Conservation (phyloP, 2,329 filamentous ascomycete genomes). For the Stenocarpella maydis region DNA sequence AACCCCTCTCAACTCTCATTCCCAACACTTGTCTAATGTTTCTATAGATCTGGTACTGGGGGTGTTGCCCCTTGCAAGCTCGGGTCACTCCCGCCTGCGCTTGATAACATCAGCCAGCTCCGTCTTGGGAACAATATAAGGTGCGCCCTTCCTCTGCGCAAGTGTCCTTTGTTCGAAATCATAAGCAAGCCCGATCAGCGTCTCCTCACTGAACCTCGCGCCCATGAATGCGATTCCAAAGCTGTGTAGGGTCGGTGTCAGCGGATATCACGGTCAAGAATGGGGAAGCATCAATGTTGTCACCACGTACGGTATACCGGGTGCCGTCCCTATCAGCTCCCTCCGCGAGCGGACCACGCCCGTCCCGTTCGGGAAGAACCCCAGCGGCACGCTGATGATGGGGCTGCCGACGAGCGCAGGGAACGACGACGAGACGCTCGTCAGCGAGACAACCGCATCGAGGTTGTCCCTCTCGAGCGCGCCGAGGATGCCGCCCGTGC, state of each 20-base stretch:
- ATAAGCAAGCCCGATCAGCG: constrained; percentile 70
- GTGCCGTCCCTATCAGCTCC: constrained; percentile 18
- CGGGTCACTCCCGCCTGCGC: too few species aligned
- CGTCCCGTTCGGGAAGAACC: constrained; percentile 14
- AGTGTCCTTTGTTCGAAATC: constrained; percentile 70
- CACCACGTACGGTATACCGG: constrained; percentile 20
- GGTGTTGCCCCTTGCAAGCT: too few species aligned
- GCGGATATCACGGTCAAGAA: neutral
- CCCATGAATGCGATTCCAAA: constrained; percentile 72
- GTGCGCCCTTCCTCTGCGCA: constrained; percentile 41
- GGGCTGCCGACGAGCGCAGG: constrained; percentile 32
- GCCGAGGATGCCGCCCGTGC: constrained; percentile 67
- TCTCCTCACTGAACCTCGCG: constrained; percentile 64
- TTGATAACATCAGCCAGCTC: constrained; percentile 43
- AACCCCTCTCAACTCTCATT: too few species aligned
- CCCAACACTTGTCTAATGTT: too few species aligned
- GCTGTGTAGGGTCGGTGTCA: neutral
- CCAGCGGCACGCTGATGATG: constrained; percentile 27
- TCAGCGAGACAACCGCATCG: constrained; percentile 32
- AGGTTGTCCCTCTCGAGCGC: constrained; percentile 30
- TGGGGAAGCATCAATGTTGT: too few species aligned
- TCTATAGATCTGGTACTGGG: too few species aligned
- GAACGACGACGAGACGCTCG: constrained; percentile 21
- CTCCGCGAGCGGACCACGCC: neutral
- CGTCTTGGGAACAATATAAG: constrained; percentile 44